Evolutionary conservation across 257 asterid species (phyloP).

Genomic region (Lavandula angustifolia): DNA sequence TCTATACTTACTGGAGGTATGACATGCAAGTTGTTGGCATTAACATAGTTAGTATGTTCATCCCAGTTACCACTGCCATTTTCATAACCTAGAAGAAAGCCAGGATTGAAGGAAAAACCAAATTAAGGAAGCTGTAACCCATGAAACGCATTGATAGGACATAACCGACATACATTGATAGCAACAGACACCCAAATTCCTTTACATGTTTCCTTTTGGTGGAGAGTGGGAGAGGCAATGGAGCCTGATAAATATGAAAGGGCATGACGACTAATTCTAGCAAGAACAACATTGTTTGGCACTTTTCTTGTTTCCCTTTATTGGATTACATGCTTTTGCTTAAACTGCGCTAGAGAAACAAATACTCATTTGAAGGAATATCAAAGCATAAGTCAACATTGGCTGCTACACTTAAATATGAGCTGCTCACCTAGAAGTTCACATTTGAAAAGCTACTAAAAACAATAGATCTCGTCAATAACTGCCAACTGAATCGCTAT

Average conservation of each 20-base stretch:
- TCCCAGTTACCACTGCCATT: constrained; percentile 75
- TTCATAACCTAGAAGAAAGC: constrained; percentile 66
- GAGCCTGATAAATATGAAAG: neutral
- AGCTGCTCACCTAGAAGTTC: constrained; percentile 23
- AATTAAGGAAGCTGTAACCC: neutral
- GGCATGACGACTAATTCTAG: too few relatives aligned
- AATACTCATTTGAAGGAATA: neutral
- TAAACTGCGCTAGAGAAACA: constrained; percentile 23
- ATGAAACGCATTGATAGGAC: constrained; percentile 2
- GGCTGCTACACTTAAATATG: constrained; percentile 11
- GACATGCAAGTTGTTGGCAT: constrained; percentile 82
- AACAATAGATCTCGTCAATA: constrained; percentile 19
- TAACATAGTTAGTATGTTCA: constrained; percentile 75
- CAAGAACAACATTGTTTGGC: too few relatives aligned
- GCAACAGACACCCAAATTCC: neutral
- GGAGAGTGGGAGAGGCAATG: neutral
- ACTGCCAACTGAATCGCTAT: neutral
- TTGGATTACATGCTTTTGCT: neutral
- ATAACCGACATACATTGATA: constrained; percentile 5
- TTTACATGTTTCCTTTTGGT: constrained; percentile 2
- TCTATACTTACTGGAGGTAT: constrained; percentile 73
- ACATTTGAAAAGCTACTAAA: constrained; percentile 5
- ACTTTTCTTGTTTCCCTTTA: too few relatives aligned
- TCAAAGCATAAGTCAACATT: constrained; percentile 7
- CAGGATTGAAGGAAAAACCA: constrained; percentile 29